These are phyloP conservation scores for Clitopilus hobsonii DNA, from an alignment of 768 basidiomycete species.

Conservation along the genomic window DNA sequence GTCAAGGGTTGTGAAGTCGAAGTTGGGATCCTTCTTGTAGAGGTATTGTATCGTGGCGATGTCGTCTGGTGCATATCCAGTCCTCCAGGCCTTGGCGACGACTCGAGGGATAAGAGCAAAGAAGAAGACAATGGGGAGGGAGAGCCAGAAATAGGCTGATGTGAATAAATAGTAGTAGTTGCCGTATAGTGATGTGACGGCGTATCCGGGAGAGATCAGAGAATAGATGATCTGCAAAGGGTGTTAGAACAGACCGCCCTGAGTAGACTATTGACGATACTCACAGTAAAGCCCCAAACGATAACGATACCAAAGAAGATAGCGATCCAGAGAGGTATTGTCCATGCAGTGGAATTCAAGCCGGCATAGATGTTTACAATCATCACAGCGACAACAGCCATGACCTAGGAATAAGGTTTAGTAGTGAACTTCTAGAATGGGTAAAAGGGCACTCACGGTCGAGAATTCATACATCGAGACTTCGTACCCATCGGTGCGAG, in stretches of 20 bases:
- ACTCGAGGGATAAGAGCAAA: slow-evolving; percentile 79
- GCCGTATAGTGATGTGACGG: slow-evolving; percentile 67
- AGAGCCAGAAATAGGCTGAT: slow-evolving; percentile 87
- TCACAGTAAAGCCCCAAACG: slow-evolving; percentile 73
- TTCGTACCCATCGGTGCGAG: slow-evolving; percentile 79
- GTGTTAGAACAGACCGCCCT: background rate
- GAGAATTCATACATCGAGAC: slow-evolving; percentile 75
- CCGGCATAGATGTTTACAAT: slow-evolving; percentile 81
- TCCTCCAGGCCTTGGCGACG: slow-evolving; percentile 62
- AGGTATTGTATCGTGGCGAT: slow-evolving; percentile 75
- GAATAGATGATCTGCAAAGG: slow-evolving; percentile 70
- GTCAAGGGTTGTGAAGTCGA: slow-evolving; percentile 37
- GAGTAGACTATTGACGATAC: slow-evolving; percentile 14
- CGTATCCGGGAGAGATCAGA: slow-evolving; percentile 66
- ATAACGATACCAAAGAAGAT: slow-evolving; percentile 78
- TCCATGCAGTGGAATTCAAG: slow-evolving; percentile 86
- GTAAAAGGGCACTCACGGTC: slow-evolving; percentile 48
- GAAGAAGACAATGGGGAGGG: slow-evolving; percentile 61
- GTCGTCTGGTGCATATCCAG: slow-evolving; percentile 70
- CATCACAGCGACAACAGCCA: slow-evolving; percentile 78
- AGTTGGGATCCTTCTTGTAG: slow-evolving; percentile 57
- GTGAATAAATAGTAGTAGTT: slow-evolving; percentile 73
- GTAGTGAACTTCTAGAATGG: background rate
- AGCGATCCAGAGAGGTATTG: slow-evolving; percentile 81
- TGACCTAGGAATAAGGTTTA: slow-evolving; percentile 41